phyloP scores from a whole-genome alignment of 192 early-diverging fungal species.

The Funneliformis geosporum region DNA sequence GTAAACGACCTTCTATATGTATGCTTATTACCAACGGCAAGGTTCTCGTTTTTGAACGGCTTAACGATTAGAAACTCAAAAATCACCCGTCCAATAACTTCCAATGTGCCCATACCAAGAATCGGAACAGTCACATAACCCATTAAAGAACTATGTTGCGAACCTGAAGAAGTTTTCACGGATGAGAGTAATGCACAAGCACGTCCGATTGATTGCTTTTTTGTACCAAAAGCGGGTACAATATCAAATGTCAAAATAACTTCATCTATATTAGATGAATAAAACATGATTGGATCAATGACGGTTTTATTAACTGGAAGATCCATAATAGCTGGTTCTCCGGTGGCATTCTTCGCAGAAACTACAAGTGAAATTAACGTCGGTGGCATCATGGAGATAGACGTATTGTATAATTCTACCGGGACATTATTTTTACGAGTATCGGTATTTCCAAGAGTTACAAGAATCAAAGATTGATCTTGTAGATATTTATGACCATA shows the following conservation, averaged over 20 bases:
- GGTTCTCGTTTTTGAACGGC: constrained; percentile 61
- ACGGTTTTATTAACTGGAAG: constrained; percentile 51
- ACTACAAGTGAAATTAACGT: constrained; percentile 55
- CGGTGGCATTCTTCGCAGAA: constrained; percentile 59
- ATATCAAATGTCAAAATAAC: constrained; percentile 60
- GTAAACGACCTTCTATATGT: constrained; percentile 62
- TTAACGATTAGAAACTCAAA: constrained; percentile 67
- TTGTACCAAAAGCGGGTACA: constrained; percentile 55
- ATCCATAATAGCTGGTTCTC: constrained; percentile 57
- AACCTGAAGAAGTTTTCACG: constrained; percentile 44
- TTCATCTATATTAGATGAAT: constrained; percentile 48
- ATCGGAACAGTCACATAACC: constrained; percentile 64
- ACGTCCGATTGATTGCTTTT: constrained; percentile 52
- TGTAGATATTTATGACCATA: constrained; percentile 67
- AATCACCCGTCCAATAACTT: constrained; percentile 56
- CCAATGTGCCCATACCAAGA: constrained; percentile 47
- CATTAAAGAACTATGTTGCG: constrained; percentile 49
- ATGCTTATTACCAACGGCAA: constrained; percentile 54
- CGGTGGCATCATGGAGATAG: constrained; percentile 34
- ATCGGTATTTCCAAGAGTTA: constrained; percentile 68
- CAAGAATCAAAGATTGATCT: constrained; percentile 58
- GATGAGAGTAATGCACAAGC: constrained; percentile 58
- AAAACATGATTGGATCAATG: constrained; percentile 61
- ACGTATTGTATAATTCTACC: constrained; percentile 46
- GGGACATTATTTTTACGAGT: constrained; percentile 47